These are phyloP conservation scores for Ammopiptanthus mongolicus DNA, from an alignment of 306 rosid species.

Conservation along the genomic window DNA sequence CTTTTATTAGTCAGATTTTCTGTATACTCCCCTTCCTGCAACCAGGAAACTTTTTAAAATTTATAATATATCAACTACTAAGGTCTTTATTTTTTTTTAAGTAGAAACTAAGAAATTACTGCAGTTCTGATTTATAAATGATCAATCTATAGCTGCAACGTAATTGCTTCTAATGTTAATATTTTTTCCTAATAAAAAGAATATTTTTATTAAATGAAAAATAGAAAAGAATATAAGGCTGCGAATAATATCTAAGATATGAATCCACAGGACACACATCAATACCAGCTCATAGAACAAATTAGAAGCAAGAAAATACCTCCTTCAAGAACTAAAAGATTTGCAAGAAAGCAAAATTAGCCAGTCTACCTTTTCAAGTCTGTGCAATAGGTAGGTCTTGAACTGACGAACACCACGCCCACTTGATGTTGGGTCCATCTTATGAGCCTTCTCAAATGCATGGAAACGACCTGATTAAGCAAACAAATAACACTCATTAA, in stretches of 20 bases:
- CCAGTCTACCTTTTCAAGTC: slow-evolving; percentile 64
- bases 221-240: neutral
- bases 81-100: neutral
- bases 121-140: neutral
- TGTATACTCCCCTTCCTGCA: slow-evolving; percentile 66
- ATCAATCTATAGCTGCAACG: neutral
- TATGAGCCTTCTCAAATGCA: slow-evolving; percentile 92
- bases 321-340: neutral
- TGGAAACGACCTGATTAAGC: slow-evolving; percentile 77
- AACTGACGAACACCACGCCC: slow-evolving; percentile 98
- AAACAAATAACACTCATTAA: slow-evolving; percentile 14
- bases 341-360: slow-evolving; percentile 16
- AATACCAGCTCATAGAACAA: neutral
- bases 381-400: slow-evolving; percentile 78
- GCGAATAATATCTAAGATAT: slow-evolving; percentile 2
- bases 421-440: slow-evolving; percentile 68
- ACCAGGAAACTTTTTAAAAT: neutral
- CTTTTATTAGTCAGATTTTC: slow-evolving; percentile 17
- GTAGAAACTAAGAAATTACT: slow-evolving; percentile 4
- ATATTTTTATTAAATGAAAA: neutral
- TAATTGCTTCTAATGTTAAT: neutral
- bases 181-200: neutral
- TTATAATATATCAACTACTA: neutral
- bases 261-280: slow-evolving; percentile 7
- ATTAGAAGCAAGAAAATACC: slow-evolving; percentile 6